Evolutionary conservation across 2,329 filamentous ascomycete genomes (phyloP).

Genomic region (Fusarium sp.): DNA sequence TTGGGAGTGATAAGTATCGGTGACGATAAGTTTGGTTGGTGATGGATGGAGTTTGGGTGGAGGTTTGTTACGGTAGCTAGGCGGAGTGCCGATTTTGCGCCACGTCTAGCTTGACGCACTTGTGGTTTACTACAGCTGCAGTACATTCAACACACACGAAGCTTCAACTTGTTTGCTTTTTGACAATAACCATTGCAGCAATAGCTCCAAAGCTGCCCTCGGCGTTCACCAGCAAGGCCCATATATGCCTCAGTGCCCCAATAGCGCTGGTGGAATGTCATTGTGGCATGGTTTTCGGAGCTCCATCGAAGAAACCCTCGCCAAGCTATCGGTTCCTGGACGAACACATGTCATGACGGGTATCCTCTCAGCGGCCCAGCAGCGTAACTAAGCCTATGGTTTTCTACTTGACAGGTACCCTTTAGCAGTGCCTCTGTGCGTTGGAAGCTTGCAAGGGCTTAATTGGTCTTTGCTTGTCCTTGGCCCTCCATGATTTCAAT

Average conservation of each 20-base stretch:
- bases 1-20: background rate
- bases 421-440: background rate
- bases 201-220: background rate
- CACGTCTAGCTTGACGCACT: background rate
- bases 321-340: conserved; percentile 26
- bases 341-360: conserved; percentile 19
- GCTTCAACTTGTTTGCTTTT: background rate
- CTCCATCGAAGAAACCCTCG: conserved; percentile 4
- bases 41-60: background rate
- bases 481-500: conserved; percentile 4
- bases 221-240: background rate
- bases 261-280: conserved; percentile 10
- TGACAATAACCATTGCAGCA: background rate
- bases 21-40: background rate
- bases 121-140: background rate
- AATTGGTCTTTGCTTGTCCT: conserved; percentile 4
- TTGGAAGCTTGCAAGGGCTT: background rate
- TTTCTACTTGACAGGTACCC: background rate
- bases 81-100: background rate
- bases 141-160: background rate
- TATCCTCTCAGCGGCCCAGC: background rate
- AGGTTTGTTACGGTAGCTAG: conserved; percentile 3
- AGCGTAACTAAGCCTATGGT: background rate
- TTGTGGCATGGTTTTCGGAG: conserved; percentile 14
- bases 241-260: conserved; percentile 5